A percentile compares a stretch with the other conserved stretches of the same genome.
Conservation (phyloP, 2,329 filamentous ascomycete species). For the Cladophialophora chaetospira region DNA sequence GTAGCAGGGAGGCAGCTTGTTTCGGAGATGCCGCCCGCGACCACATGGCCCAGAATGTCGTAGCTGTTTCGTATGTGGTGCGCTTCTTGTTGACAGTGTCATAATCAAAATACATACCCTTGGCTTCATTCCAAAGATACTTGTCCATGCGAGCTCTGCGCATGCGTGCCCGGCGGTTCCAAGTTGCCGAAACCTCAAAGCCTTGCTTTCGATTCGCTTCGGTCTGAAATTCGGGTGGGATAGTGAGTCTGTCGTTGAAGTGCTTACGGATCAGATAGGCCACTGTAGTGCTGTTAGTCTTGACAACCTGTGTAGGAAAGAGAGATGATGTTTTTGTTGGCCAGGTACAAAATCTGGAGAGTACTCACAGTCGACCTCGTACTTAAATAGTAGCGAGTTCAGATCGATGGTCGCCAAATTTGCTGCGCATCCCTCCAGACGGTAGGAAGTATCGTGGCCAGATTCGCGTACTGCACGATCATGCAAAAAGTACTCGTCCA, state of each 20-base stretch:
- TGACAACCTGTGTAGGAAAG: no score
- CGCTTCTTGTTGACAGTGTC: conserved; percentile 80
- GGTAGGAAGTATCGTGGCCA: conserved; percentile 94
- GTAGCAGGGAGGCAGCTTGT: conserved; percentile 82
- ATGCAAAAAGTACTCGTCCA: conserved; percentile 95
- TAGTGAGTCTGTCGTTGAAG: conserved; percentile 79
- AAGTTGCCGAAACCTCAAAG: conserved; percentile 78
- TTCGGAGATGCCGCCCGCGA: conserved; percentile 81
- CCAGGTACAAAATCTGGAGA: no score
- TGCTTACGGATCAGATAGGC: conserved; percentile 83
- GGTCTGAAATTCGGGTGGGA: conserved; percentile 80
- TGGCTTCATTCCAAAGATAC: conserved; percentile 87
- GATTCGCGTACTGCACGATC: conserved; percentile 95
- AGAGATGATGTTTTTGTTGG: no score
- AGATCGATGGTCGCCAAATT: conserved; percentile 91
- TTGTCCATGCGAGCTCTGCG: conserved; percentile 87
- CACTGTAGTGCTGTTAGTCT: no score
- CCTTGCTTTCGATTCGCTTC: conserved; percentile 66
- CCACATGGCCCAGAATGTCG: conserved; percentile 98
- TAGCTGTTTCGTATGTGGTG: conserved; percentile 83
- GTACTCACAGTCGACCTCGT: conserved; percentile 88
- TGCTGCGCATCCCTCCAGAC: conserved; percentile 82
- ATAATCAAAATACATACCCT: conserved; percentile 98
- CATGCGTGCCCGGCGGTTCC: conserved; percentile 85
- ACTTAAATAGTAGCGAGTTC: conserved; percentile 94